Conservation (phyloP, 805 yeast genomes). For the Saccharomyces mikatae region DNA sequence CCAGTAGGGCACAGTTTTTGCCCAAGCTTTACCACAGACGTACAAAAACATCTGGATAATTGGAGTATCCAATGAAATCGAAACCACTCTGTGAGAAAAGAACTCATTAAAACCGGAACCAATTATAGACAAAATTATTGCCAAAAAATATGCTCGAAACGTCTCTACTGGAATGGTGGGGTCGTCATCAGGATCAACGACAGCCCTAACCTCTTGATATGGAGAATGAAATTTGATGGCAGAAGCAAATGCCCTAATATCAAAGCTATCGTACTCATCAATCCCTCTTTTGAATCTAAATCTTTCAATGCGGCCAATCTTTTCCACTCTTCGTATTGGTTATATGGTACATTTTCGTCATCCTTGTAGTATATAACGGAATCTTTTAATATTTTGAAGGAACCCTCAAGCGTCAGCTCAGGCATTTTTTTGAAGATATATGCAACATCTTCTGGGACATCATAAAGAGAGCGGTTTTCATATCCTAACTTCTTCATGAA, state of each 20-base stretch:
- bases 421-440: constrained; percentile 38
- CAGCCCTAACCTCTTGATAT: constrained; percentile 60
- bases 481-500: constrained; percentile 5
- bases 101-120: constrained; percentile 51
- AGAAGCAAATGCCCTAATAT: constrained; percentile 30
- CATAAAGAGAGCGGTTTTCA: constrained; percentile 11
- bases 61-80: constrained; percentile 37
- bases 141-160: constrained; percentile 34
- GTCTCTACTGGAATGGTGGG: constrained; percentile 42
- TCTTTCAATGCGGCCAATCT: constrained; percentile 19
- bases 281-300: constrained; percentile 12
- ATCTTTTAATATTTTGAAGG: constrained; percentile 33
- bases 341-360: constrained; percentile 41
- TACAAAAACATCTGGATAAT: constrained; percentile 41
- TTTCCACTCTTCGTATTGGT: constrained; percentile 31
- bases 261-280: constrained; percentile 18
- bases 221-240: constrained; percentile 42
- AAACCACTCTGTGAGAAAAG: constrained; percentile 48
- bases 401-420: constrained; percentile 31
- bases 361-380: constrained; percentile 36
- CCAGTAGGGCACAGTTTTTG: constrained; percentile 39
- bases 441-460: constrained; percentile 18
- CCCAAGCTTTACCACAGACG: constrained; percentile 39
- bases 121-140: constrained; percentile 40
- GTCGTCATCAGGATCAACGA: constrained; percentile 47